Evolutionary conservation across 2,329 filamentous ascomycete genomes (phyloP).

Genomic region (Calonectria naviculata): DNA sequence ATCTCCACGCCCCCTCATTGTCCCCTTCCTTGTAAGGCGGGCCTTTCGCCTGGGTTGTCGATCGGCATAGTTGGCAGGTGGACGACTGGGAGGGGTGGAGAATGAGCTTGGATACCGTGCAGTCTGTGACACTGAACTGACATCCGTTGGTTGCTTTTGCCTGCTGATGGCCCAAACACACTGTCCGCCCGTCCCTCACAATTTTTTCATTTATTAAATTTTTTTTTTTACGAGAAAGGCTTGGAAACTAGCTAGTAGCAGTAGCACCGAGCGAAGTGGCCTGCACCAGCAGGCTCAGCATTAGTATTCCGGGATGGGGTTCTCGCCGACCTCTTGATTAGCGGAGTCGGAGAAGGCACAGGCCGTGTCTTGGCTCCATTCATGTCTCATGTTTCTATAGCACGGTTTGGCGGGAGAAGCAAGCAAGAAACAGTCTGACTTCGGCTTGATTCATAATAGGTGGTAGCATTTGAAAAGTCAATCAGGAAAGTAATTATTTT

Average conservation of each 20-base stretch:
- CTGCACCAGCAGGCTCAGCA: not conserved
- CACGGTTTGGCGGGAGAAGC: not conserved
- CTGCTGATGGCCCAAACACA: not conserved
- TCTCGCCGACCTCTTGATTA: not conserved
- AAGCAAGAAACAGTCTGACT: not conserved
- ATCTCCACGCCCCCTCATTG: conserved; percentile 16
- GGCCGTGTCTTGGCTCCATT: not conserved
- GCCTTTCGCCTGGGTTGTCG: not conserved
- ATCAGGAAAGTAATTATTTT: not conserved
- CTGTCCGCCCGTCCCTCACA: not conserved
- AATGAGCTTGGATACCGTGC: not conserved
- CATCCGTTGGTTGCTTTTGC: not conserved
- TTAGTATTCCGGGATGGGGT: not conserved
- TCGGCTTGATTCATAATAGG: not conserved
- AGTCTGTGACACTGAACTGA: not conserved
- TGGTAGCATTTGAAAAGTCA: not conserved
- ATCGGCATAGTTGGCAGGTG: not conserved
- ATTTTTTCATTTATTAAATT: not conserved
- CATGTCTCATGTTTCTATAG: not conserved
- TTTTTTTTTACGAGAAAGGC: not conserved
- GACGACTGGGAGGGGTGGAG: not conserved
- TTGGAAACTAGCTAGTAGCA: not conserved
- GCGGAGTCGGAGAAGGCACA: not conserved
- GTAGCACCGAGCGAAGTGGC: not conserved
- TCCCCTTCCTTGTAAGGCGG: not conserved